Percentiles rank a stretch among this genome's conserved stretches.
Conservation (phyloP, 2,329 filamentous ascomycete genomes). For the Paracamarosporium sp. region DNA sequence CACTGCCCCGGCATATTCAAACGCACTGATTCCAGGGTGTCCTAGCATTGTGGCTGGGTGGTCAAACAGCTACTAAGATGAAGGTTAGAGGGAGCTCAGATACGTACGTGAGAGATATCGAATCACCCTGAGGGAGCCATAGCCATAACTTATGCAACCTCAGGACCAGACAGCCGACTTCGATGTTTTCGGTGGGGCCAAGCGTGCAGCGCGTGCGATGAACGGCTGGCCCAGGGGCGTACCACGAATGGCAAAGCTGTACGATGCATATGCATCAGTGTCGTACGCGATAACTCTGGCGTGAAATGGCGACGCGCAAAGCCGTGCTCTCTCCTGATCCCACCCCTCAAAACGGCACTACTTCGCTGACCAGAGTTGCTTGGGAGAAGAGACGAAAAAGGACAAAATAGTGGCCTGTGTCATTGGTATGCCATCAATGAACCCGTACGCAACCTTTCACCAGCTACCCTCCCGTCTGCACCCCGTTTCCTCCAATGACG, state of each 20-base stretch:
- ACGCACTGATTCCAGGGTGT: slow-evolving; percentile 40
- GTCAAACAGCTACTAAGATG: background rate
- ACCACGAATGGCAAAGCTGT: slow-evolving; percentile 6
- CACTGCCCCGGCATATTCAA: slow-evolving; percentile 36
- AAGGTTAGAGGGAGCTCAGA: background rate
- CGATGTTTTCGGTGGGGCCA: slow-evolving; percentile 5
- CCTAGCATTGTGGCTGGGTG: slow-evolving; percentile 31
- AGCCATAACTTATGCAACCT: slow-evolving; percentile 2
- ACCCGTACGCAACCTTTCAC: background rate
- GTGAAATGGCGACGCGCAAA: slow-evolving; percentile 7
- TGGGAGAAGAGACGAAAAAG: background rate
- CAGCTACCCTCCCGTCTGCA: background rate
- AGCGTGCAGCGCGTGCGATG: slow-evolving; percentile 6
- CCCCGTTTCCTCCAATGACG: no score
- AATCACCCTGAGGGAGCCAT: background rate
- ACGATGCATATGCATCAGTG: slow-evolving; percentile 12
- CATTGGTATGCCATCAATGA: background rate
- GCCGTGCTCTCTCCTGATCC: background rate
- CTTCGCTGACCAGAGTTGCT: background rate
- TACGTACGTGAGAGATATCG: background rate
- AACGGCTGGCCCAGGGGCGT: slow-evolving; percentile 4
- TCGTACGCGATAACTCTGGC: slow-evolving; percentile 10
- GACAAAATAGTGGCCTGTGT: background rate
- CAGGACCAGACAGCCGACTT: slow-evolving; percentile 4
- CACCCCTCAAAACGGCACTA: background rate